Evolutionary conservation across 495 filamentous ascomycete species (phyloP).

Genomic region (Hypoxylon rickii): DNA sequence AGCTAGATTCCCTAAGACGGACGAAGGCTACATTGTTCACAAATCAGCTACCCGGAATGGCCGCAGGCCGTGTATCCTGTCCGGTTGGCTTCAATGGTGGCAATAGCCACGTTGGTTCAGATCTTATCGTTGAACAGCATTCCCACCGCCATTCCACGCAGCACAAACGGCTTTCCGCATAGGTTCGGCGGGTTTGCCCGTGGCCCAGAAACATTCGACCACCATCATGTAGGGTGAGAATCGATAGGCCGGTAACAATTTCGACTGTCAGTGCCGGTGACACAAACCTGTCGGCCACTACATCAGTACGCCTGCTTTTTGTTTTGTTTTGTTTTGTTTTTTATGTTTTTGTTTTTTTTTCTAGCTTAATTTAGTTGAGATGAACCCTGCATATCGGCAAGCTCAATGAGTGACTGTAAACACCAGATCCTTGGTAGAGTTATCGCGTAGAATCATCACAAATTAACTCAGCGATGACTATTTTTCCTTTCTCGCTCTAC

Average conservation of each 20-base stretch:
- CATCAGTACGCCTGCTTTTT: not conserved
- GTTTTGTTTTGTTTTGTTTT: conserved; percentile 11
- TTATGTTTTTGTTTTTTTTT: no score
- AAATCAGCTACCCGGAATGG: not conserved
- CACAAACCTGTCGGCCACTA: conserved; percentile 13
- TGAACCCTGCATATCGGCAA: conserved; percentile 1
- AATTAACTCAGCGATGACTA: not conserved
- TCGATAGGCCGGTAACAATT: conserved; percentile 7
- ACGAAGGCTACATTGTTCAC: not conserved
- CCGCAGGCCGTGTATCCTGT: conserved; percentile 1
- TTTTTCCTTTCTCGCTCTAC: no score
- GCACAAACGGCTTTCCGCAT: conserved; percentile 35
- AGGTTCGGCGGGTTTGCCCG: conserved; percentile 17
- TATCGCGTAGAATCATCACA: not conserved
- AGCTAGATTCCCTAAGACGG: not conserved
- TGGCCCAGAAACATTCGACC: conserved; percentile 24
- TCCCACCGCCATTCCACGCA: conserved; percentile 33
- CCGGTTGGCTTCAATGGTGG: not conserved
- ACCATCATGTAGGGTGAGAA: conserved; percentile 16
- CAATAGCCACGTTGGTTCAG: conserved; percentile 10
- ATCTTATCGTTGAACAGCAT: conserved; percentile 27
- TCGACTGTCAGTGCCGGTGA: conserved; percentile 5
- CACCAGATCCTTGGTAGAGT: not conserved
- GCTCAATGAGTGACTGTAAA: not conserved
- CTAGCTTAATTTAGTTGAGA: conserved; percentile 13